Percentiles rank a stretch among this genome's conserved stretches.
phyloP scores from a whole-genome alignment of 2,329 filamentous ascomycete species.

The Colletotrichum agaves region DNA sequence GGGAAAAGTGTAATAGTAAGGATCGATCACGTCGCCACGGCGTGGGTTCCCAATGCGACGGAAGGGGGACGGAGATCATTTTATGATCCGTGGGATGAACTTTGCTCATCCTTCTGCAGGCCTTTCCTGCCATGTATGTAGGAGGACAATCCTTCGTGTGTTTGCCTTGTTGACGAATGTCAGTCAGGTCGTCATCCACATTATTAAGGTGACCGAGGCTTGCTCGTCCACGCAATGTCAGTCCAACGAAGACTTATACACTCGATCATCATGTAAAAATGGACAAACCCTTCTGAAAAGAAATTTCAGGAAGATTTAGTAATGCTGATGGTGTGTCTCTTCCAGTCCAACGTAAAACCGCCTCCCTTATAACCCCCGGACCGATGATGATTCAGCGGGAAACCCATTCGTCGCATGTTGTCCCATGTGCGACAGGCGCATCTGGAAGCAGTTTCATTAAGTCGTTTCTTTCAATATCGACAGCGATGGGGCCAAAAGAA shows the following conservation, averaged over 20 bases:
- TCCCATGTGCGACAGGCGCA: slow-evolving; percentile 5
- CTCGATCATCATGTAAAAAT: too few species aligned
- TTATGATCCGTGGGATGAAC: slow-evolving; percentile 24
- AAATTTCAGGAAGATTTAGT: not conserved
- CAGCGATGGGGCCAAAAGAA: not conserved
- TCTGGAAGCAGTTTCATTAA: slow-evolving; percentile 25
- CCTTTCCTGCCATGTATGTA: not conserved
- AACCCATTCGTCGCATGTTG: slow-evolving; percentile 27
- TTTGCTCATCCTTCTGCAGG: slow-evolving; percentile 13
- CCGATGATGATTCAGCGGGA: slow-evolving; percentile 1
- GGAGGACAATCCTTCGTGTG: not conserved
- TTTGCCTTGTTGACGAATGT: too few species aligned
- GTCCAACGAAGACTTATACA: not conserved
- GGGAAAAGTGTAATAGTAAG: not conserved
- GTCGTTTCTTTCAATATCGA: not conserved
- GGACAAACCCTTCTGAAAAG: too few species aligned
- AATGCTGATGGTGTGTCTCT: not conserved
- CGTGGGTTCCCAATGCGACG: not conserved
- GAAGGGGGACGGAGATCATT: not conserved
- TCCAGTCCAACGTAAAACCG: too few species aligned
- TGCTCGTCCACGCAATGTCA: not conserved
- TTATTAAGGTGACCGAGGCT: too few species aligned
- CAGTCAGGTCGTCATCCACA: too few species aligned
- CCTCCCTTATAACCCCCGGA: not conserved
- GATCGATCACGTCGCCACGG: not conserved